Conservation (phyloP, 2,329 filamentous ascomycete genomes). For the Fonsecaea monophora region DNA sequence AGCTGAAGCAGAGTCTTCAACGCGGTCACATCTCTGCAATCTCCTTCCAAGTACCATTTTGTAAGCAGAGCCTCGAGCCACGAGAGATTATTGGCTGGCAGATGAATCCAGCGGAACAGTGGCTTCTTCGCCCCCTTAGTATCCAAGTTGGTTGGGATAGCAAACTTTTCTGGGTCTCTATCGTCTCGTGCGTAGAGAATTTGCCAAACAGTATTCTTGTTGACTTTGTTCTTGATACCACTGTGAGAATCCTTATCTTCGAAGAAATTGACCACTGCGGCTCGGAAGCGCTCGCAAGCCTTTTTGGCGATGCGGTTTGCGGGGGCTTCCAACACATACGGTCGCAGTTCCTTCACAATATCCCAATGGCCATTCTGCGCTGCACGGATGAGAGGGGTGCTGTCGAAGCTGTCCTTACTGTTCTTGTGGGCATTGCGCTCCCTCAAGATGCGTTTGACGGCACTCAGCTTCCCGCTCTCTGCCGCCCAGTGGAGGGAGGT, state of each 20-base stretch:
- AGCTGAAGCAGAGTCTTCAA: constrained; percentile 61
- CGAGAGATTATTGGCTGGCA: constrained; percentile 61
- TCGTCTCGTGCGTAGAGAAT: constrained; percentile 59
- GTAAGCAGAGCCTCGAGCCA: constrained; percentile 70
- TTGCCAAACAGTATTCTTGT: constrained; percentile 59
- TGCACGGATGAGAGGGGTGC: constrained; percentile 50
- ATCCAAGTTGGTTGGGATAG: constrained; percentile 55
- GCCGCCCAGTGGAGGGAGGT: constrained; percentile 51
- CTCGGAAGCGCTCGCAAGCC: constrained; percentile 59
- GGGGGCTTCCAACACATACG: constrained; percentile 49
- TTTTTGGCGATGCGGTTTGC: constrained; percentile 50
- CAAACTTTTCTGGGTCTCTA: constrained; percentile 53
- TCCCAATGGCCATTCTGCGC: constrained; percentile 49
- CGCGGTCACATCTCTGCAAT: constrained; percentile 66
- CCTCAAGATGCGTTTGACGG: constrained; percentile 40
- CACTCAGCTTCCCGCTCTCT: constrained; percentile 48
- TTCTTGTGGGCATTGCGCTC: constrained; percentile 23
- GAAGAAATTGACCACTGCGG: constrained; percentile 61
- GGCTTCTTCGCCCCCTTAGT: constrained; percentile 52
- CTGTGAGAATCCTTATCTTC: constrained; percentile 33
- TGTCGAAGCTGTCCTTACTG: constrained; percentile 52
- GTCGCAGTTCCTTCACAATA: constrained; percentile 43
- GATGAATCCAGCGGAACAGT: constrained; percentile 56
- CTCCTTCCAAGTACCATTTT: constrained; percentile 69
- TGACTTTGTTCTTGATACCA: constrained; percentile 43